Evolutionary conservation across 139 green algal genomes (phyloP), one percentile per base, ranked within the genome.

Genomic region (Diplosphaera chodatii): DNA sequence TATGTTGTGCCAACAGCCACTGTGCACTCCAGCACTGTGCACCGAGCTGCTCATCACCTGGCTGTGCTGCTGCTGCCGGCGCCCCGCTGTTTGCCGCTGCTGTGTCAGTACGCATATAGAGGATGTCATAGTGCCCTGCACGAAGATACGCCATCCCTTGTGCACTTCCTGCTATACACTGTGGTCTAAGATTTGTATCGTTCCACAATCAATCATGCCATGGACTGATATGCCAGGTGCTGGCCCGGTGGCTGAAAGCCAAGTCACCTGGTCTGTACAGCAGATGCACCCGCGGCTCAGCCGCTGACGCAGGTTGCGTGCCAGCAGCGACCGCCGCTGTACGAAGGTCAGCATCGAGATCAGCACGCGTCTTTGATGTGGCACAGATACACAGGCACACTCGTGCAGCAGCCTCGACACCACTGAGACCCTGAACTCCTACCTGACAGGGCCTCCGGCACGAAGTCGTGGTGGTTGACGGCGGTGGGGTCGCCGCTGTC

Each of bases 51-150:
- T 48, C 37, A 48, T 48, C 8, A 10, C 37, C 6, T 20, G 37
- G 6, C 8, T 48, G 37, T 6, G 37, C 8, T 6, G 8, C 37
- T 48, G n/a, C n/a, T 48, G 37, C 6, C 37, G 37, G 37, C 37
- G 10, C 37, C 37, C 37, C 37, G 37, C 37, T 48, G 37, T 48
- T 6, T 10, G 10, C 37, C 37, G 37, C 8, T 48, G 37, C 6
- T 48, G 37, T 20, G 37, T 48, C 10, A 6, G 37, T 48, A 10
- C 37, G 6, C 37, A 48, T 56, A 63, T 91, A 90, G 6, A 92
- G 77, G 25, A 92, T 84, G 70, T 92, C 86, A 40, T 90, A 91
- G 37, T 93, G 88, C 1, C 88, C 88, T 48, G 37, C 37, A 48
- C 37, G 37, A 48, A 48, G 37, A 48, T 10, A 48, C 8, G 37